Evolutionary conservation across 257 asterid species (phyloP), one percentile per base, ranked within the genome.

Genomic region (Rauvolfia tetraphylla): DNA sequence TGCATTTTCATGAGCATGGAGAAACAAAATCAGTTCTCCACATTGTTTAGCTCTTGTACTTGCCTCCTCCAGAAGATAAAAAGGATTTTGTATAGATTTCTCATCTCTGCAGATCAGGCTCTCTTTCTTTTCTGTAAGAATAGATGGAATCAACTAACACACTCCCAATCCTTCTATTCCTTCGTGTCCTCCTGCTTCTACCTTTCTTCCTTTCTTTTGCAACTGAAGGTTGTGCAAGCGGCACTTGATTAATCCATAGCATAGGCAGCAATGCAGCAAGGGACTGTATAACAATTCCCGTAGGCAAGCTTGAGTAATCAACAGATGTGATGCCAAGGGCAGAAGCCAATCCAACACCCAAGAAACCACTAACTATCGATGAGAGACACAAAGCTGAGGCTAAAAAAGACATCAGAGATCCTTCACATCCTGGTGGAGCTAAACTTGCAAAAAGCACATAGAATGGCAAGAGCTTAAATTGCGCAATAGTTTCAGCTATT

Each of bases 401-500:
- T 31, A 90, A 79, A 68, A 90, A 89, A 0, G 98, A 88, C 91
- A 90, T 81, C 74, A 94, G 74, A 31, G 97, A 92, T 48, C 95
- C 98, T 83, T 90, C 97, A 75, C 91, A 88, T 0, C 98, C 98
- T 0, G 82, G 76, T 17, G 97, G 97, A 68, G 98, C 93, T 79
- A 89, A 77, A 59, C 87, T 88, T n/a, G 97, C 97, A 72, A 92
- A 86, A 34, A 88, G 81, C 79, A 94, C 92, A 39, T 81, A 68
- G 76, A 94, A 94, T 0, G 97, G 98, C 84, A 94, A 75, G 58
- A 90, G 90, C 93, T 90, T 94, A 74, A 94, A 94, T 33, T 88
- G 90, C 0, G 96, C 96, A 10, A 92, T 80, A n/a, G 88, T 82
- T 82, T 94, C 98, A 0, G 98, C 92, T 77, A 91, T 59, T 42